These are phyloP conservation scores for Phialocephala sp. DNA, from an alignment of 2,329 filamentous ascomycete species.

Conservation along the genomic window DNA sequence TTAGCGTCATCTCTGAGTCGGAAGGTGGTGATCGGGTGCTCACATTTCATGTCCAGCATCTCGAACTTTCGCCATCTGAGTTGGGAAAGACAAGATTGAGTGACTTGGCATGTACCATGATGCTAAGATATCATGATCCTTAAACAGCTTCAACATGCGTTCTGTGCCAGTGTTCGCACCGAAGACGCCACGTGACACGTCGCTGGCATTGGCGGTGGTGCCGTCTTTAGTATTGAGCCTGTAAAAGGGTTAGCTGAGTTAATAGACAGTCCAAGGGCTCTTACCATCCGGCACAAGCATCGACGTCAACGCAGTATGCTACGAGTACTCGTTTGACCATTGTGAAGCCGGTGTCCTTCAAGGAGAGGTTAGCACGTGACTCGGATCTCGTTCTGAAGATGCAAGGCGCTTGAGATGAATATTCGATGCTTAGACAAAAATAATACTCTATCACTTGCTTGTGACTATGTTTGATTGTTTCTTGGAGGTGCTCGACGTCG, in stretches of 20 bases:
- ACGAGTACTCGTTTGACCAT: slow-evolving; percentile 46
- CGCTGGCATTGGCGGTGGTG: slow-evolving; percentile 43
- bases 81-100: slow-evolving; percentile 31
- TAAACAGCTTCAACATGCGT: slow-evolving; percentile 47
- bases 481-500: background rate
- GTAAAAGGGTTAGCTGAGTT: background rate
- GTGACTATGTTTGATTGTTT: background rate
- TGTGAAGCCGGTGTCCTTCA: background rate
- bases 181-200: slow-evolving; percentile 38
- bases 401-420: no score
- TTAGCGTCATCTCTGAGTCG: background rate
- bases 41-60: slow-evolving; percentile 14
- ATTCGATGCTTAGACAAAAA: no score
- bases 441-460: no score
- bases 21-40: background rate
- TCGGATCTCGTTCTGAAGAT: no score
- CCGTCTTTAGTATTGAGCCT: slow-evolving; percentile 50
- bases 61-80: slow-evolving; percentile 27
- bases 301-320: slow-evolving; percentile 50
- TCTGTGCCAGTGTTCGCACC: slow-evolving; percentile 36
- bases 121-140: slow-evolving; percentile 48
- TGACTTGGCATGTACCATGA: slow-evolving; percentile 51
- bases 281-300: slow-evolving; percentile 46
- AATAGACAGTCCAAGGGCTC: background rate
- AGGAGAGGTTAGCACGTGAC: no score